Evolutionary conservation across 345 rosid species (phyloP).

Genomic region (Eucalyptus sp.): DNA sequence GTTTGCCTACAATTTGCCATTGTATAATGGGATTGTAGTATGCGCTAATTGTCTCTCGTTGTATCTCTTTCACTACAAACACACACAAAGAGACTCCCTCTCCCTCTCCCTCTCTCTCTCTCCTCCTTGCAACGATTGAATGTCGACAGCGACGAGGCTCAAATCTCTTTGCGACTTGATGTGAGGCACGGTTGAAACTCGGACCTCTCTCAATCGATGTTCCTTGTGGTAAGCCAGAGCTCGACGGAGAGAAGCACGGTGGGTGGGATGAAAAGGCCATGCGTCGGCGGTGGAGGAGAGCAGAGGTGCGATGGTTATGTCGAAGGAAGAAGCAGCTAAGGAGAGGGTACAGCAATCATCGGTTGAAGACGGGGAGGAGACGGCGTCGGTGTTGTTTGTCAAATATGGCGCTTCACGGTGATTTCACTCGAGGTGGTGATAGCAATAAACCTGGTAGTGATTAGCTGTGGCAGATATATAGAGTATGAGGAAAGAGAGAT

Average conservation of each 20-base stretch:
- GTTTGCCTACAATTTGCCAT: background rate
- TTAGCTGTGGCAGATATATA: background rate
- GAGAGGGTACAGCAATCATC: background rate
- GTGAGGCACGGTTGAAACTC: background rate
- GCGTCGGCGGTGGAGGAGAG: background rate
- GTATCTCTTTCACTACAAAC: background rate
- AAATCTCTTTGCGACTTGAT: background rate
- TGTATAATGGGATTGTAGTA: background rate
- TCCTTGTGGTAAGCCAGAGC: background rate
- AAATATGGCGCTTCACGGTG: background rate
- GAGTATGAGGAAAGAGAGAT: background rate
- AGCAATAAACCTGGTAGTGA: background rate
- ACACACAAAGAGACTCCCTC: background rate
- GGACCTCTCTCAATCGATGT: background rate
- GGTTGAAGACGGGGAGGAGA: background rate
- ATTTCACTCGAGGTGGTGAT: background rate
- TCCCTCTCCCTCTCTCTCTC: background rate
- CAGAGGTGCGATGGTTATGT: background rate
- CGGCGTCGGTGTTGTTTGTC: background rate
- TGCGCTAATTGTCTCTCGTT: background rate
- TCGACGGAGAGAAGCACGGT: background rate
- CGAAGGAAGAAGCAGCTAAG: background rate
- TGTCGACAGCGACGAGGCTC: background rate
- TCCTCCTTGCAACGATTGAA: background rate
- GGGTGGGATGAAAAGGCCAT: background rate